Evolutionary conservation across 116 monocot genomes (phyloP), one percentile per base, ranked within the genome.

Genomic region (Phalaenopsis hybrid): DNA sequence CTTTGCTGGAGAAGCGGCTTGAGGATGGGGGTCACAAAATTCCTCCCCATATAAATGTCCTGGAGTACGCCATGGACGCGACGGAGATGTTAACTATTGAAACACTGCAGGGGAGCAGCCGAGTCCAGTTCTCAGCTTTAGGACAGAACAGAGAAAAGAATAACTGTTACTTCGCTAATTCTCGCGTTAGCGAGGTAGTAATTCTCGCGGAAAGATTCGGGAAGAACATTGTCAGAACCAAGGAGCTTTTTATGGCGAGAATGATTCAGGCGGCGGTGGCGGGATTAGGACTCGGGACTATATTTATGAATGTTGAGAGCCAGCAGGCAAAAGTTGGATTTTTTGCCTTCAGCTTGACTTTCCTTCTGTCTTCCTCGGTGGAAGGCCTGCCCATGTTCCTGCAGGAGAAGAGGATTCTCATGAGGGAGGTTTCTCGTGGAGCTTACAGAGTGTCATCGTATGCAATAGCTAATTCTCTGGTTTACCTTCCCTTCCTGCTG

Each of bases 331-430:
- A 88, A 13, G 81, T 99, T 8, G 93, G 95, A 0, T 95, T 98
- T 84, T 98, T 98, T 73, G 93, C 98, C 9, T 95, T 95, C 89
- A 99, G 85, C 63, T 89, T 99, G 57, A 99, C 99, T 12, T 99
- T 93, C 82, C 78, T 95, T 11, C 92, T 99, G 61, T 88, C 95
- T 61, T 95, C 93, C 43, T 92, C 90, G 1, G 88, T 90, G 4
- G 95, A 95, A 78, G 92, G 91, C 11, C 89, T 99, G 3, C 92
- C 99, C 1, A 82, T 95, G 23, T 93, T 91, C 86, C 81, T 99
- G n/a, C 89, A 88, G 33, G 99, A 95, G 87, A 81, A 93, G 45
- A 79, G 82, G 12, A 92, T 93, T 31, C 82, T 95, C 15, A 81
- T 81, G 73, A 83, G 88, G 8, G 99, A 99, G 85, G 92, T 89